A percentile compares a stretch with the other conserved stretches of the same genome.
phyloP scores from a whole-genome alignment of 2,329 filamentous ascomycete species.

The Davidsoniella australis region DNA sequence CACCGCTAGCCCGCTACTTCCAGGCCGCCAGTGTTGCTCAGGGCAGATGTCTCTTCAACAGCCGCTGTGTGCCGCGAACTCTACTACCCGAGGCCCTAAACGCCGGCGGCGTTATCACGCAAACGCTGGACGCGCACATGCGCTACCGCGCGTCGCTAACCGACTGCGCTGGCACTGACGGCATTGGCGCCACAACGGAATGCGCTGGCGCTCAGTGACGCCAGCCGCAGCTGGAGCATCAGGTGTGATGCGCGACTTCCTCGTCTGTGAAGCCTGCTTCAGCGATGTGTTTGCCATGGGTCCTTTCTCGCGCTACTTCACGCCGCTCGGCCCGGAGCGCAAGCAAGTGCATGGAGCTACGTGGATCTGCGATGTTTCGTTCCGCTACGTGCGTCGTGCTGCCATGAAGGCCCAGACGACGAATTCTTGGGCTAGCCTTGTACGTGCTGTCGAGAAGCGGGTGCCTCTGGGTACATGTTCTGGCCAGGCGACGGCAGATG shows the following conservation, averaged over 20 bases:
- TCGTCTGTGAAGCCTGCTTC: conserved; percentile 24
- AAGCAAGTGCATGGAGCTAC: conserved; percentile 6
- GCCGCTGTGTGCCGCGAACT: neutral
- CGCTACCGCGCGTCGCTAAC: conserved; percentile 16
- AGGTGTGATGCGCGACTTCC: conserved; percentile 19
- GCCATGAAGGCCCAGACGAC: conserved; percentile 14
- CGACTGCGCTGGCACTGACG: conserved; percentile 18
- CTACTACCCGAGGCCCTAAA: neutral
- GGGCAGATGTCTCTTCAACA: conserved; percentile 6
- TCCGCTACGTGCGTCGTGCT: conserved; percentile 16
- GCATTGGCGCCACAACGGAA: conserved; percentile 15
- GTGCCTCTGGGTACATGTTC: conserved; percentile 1
- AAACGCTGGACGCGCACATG: conserved; percentile 18
- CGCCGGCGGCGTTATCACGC: conserved; percentile 2
- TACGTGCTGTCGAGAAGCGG: conserved; percentile 11
- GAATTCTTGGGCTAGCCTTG: conserved; percentile 20
- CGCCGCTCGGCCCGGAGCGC: conserved; percentile 16
- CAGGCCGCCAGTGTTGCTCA: neutral
- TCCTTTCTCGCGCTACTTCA: conserved; percentile 19
- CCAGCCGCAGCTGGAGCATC: neutral
- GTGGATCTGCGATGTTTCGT: conserved; percentile 21
- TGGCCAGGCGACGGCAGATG: neutral
- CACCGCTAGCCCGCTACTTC: conserved; percentile 19
- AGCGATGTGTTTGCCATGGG: conserved; percentile 19
- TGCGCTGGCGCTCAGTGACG: conserved; percentile 20